These are phyloP conservation scores for Medicago lupulina DNA, from an alignment of 306 rosid genomes.

Conservation along the genomic window DNA sequence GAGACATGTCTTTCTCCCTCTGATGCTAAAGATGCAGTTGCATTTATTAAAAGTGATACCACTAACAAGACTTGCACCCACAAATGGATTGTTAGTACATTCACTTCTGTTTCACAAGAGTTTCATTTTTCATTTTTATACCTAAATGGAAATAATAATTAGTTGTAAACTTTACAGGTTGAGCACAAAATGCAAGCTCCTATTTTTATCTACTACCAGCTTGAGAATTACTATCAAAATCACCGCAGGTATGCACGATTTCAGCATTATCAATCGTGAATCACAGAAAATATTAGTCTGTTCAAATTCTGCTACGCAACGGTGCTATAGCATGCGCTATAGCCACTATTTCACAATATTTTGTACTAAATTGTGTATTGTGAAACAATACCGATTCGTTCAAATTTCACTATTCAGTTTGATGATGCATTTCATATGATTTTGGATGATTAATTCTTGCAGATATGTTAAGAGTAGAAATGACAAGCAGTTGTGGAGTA, in stretches of 20 bases:
- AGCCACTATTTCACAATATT: background rate
- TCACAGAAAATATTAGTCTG: background rate
- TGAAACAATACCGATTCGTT: background rate
- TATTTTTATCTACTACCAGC: constrained; percentile 75
- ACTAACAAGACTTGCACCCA: constrained; percentile 72
- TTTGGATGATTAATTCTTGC: background rate
- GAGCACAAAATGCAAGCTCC: constrained; percentile 77
- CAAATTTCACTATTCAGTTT: background rate
- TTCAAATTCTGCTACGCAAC: no score
- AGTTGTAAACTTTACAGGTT: constrained; percentile 57
- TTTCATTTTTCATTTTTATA: background rate
- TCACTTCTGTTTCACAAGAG: constrained; percentile 6
- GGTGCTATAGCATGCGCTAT: no score
- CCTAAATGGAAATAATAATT: constrained; percentile 15
- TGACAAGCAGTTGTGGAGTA: constrained; percentile 61
- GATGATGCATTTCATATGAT: background rate
- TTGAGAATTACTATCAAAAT: constrained; percentile 85
- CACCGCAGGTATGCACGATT: constrained; percentile 72
- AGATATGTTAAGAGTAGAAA: constrained; percentile 90
- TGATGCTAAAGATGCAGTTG: constrained; percentile 38
- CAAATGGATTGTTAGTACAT: constrained; percentile 65
- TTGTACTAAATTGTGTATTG: background rate
- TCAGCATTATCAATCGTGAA: background rate
- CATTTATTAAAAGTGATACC: constrained; percentile 56
- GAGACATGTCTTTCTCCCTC: constrained; percentile 58